These are phyloP conservation scores for Nothophytophthora sp. DNA, from an alignment of 352 stramenopile species.

Conservation along the genomic window DNA sequence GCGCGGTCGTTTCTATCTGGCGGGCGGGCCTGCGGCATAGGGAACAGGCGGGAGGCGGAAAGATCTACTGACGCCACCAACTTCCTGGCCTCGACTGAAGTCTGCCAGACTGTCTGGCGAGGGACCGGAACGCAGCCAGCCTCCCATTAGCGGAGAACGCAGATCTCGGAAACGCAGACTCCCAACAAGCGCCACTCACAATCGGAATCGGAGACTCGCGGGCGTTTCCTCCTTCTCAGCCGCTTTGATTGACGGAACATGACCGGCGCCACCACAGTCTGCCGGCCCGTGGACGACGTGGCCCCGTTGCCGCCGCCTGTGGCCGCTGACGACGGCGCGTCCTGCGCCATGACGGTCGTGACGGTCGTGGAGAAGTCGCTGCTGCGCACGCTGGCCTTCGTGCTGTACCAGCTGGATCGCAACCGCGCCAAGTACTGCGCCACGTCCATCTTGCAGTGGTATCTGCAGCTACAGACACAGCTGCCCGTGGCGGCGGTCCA, in stretches of 20 bases:
- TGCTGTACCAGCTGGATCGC: constrained; percentile 64
- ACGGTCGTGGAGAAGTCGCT: constrained; percentile 60
- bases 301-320: not conserved
- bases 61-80: constrained; percentile 16
- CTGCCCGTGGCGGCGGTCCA: constrained; percentile 49
- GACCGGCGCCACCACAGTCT: constrained; percentile 21
- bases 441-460: constrained; percentile 61
- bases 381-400: constrained; percentile 63
- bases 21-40: constrained; percentile 21
- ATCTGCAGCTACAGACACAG: constrained; percentile 60
- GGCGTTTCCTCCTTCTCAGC: not conserved
- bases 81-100: no score
- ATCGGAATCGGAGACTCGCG: no score
- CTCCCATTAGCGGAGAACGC: not conserved
- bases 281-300: constrained; percentile 8
- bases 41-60: constrained; percentile 3
- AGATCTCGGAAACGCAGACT: no score
- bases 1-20: constrained; percentile 13
- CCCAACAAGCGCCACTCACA: not conserved
- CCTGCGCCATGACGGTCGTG: constrained; percentile 46
- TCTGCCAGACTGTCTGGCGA: constrained; percentile 2
- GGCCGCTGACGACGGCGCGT: constrained; percentile 10
- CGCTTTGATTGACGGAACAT: constrained; percentile 4
- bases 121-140: constrained; percentile 21
- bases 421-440: constrained; percentile 60